Percentiles rank a stretch among this genome's conserved stretches.
These are phyloP conservation scores for Fusarium camptoceras DNA, from an alignment of 2,329 filamentous ascomycete genomes.

Conservation along the genomic window DNA sequence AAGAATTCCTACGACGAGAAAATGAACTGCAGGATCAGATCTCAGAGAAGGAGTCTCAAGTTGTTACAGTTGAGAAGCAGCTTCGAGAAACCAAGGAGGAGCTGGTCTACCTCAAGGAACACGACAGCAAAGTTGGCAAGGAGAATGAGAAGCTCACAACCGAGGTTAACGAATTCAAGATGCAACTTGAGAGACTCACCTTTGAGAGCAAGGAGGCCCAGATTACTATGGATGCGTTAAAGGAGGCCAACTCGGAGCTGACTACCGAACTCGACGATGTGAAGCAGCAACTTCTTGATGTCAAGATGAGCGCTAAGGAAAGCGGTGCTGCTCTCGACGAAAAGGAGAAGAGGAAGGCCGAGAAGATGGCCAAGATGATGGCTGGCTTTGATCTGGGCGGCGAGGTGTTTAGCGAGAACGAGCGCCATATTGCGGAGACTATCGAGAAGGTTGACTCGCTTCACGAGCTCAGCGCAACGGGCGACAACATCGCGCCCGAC, in stretches of 20 bases:
- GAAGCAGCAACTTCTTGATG: conserved; percentile 94
- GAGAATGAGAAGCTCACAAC: conserved; percentile 89
- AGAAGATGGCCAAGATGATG: conserved; percentile 99
- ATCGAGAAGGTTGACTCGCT: conserved; percentile 86
- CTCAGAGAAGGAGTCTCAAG: conserved; percentile 88
- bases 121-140: conserved; percentile 83
- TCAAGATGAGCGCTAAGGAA: conserved; percentile 96
- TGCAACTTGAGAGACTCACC: conserved; percentile 94
- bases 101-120: conserved; percentile 84
- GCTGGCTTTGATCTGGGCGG: conserved; percentile 94
- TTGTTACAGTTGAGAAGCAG: conserved; percentile 82
- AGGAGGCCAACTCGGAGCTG: conserved; percentile 94
- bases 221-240: conserved; percentile 97
- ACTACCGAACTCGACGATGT: conserved; percentile 93
- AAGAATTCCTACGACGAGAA: conserved; percentile 93
- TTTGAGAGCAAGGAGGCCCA: conserved; percentile 97
- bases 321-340: conserved; percentile 90
- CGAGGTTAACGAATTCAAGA: conserved; percentile 92
- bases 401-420: conserved; percentile 93
- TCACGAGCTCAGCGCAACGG: conserved; percentile 78
- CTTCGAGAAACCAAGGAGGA: conserved; percentile 89
- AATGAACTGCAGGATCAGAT: conserved; percentile 98
- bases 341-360: conserved; percentile 98
- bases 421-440: conserved; percentile 83
- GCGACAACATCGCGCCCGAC: conserved; percentile 84